phyloP scores from a whole-genome alignment of 2,329 filamentous ascomycete genomes.

The Orbilia javanica region DNA sequence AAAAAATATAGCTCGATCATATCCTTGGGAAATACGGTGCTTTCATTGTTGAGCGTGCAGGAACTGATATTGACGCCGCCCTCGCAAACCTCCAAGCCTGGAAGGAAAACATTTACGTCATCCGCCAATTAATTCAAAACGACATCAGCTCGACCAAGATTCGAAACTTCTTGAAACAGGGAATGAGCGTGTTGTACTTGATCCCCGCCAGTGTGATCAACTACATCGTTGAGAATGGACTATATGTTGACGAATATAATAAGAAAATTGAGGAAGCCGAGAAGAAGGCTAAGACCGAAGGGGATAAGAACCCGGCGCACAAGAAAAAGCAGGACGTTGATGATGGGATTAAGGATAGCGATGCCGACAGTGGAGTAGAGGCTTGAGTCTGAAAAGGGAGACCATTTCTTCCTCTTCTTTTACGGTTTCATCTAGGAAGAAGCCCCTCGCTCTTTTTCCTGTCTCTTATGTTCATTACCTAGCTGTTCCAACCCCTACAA shows the following conservation, averaged over 20 bases:
- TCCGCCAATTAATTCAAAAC: constrained; percentile 88
- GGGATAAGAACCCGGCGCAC: background rate
- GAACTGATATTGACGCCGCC: constrained; percentile 89
- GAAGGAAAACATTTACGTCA: constrained; percentile 83
- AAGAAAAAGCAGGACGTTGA: background rate
- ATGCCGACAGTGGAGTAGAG: constrained; percentile 55
- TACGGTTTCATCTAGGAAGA: background rate
- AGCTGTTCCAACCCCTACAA: background rate
- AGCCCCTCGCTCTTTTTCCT: background rate
- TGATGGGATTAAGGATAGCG: constrained; percentile 24
- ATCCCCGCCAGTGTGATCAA: constrained; percentile 80
- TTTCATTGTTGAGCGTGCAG: constrained; percentile 87
- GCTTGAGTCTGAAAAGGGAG: constrained; percentile 14
- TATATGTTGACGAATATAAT: constrained; percentile 73
- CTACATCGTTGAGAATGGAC: constrained; percentile 76
- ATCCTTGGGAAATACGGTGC: constrained; percentile 86
- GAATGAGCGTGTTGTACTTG: constrained; percentile 84
- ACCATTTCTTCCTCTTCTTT: background rate
- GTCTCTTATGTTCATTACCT: constrained; percentile 23
- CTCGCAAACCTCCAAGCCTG: constrained; percentile 83
- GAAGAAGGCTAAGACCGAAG: constrained; percentile 64
- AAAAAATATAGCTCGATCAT: constrained; percentile 70
- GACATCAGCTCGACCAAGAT: constrained; percentile 87
- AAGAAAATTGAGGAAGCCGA: constrained; percentile 67
- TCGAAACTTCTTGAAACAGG: constrained; percentile 80